These are phyloP conservation scores for Cystobasidium onofrii DNA, from an alignment of 768 basidiomycete species.

Conservation along the genomic window DNA sequence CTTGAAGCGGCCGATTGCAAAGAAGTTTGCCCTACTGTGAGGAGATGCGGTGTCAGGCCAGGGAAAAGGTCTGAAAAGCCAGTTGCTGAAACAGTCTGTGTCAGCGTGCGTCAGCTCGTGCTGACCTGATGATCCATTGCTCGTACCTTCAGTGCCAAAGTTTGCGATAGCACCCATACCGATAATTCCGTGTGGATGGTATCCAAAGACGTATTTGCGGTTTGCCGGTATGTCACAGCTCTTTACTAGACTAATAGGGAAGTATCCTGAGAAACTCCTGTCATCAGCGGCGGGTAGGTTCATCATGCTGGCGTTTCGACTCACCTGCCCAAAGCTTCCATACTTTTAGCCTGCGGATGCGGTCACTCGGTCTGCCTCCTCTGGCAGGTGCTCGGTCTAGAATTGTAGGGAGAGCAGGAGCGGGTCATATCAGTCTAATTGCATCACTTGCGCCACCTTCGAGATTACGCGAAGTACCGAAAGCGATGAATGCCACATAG, in stretches of 20 bases:
- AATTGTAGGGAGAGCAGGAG: not conserved
- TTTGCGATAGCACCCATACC: constrained; percentile 87
- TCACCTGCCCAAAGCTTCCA: constrained; percentile 82
- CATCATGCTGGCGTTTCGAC: not conserved
- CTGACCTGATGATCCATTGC: not conserved
- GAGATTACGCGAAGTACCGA: constrained; percentile 50
- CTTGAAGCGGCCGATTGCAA: no score
- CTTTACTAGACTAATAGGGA: constrained; percentile 38
- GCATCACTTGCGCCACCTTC: no score
- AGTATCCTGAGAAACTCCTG: constrained; percentile 35
- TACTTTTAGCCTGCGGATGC: constrained; percentile 62
- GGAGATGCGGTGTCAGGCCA: constrained; percentile 82
- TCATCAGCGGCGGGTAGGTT: no score
- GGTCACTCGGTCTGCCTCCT: constrained; percentile 63
- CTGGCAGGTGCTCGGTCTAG: constrained; percentile 63
- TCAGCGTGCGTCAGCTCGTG: not conserved
- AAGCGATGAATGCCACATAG: constrained; percentile 70
- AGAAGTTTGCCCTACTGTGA: constrained; percentile 53
- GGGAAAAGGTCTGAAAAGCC: constrained; percentile 85
- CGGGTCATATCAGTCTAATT: no score
- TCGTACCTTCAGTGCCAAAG: constrained; percentile 78
- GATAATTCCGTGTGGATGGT: constrained; percentile 98
- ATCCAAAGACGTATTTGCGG: constrained; percentile 85
- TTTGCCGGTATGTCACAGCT: constrained; percentile 74
- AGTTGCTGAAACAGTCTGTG: constrained; percentile 54